Percentiles rank a stretch among this genome's conserved stretches.
Evolutionary conservation across 192 early-diverging fungal genomes (phyloP).

Genomic region (Podila epigama): DNA sequence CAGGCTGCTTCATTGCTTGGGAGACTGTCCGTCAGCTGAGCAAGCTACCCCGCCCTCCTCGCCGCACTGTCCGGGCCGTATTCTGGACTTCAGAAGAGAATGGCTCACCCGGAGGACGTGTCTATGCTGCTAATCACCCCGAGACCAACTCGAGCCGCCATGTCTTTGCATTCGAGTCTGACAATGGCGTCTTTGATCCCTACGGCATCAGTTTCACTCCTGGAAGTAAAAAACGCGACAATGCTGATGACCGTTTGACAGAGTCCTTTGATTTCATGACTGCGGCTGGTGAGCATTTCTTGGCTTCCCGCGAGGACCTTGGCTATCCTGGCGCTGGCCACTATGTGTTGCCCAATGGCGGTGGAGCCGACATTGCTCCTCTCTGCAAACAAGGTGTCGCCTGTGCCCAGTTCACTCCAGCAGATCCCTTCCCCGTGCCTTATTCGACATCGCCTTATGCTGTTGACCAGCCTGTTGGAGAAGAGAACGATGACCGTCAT

Average conservation of each 20-base stretch:
- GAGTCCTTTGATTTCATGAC: constrained; percentile 36
- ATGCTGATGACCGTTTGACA: neutral
- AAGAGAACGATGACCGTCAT: neutral
- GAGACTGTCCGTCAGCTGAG: constrained; percentile 46
- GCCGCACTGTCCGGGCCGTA: constrained; percentile 64
- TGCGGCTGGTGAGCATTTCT: constrained; percentile 34
- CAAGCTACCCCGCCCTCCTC: constrained; percentile 40
- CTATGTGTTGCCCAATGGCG: constrained; percentile 44
- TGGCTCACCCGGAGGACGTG: constrained; percentile 59
- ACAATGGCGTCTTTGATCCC: constrained; percentile 68
- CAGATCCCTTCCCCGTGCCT: constrained; percentile 52
- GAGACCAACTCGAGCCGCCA: constrained; percentile 52
- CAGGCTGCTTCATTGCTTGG: constrained; percentile 59
- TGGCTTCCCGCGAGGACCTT: constrained; percentile 42
- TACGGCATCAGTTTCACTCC: constrained; percentile 61
- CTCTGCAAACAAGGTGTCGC: constrained; percentile 64
- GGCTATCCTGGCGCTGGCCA: constrained; percentile 51
- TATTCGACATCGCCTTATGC: constrained; percentile 46
- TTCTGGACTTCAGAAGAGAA: constrained; percentile 72
- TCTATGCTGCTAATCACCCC: constrained; percentile 52
- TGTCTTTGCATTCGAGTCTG: constrained; percentile 66
- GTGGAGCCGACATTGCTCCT: constrained; percentile 60
- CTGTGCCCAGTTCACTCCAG: constrained; percentile 57
- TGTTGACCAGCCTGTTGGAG: neutral
- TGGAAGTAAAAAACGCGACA: constrained; percentile 8